Percentiles rank a stretch among this genome's conserved stretches.
phyloP scores from a whole-genome alignment of 192 early-diverging fungal species.

The Cladochytrium replicatum region DNA sequence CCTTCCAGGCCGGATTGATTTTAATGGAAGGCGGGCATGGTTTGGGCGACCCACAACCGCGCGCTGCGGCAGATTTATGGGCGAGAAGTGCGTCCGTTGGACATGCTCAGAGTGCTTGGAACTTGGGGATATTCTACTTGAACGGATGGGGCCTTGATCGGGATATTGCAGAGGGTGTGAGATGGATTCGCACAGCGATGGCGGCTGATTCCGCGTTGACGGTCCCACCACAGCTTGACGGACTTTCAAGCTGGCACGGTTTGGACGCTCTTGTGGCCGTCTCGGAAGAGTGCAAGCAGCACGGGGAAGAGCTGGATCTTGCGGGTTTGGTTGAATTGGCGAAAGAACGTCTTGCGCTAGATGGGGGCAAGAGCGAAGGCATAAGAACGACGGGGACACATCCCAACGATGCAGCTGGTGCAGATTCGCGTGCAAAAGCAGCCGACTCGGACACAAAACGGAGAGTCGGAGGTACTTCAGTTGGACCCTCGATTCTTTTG shows the following conservation, averaged over 20 bases:
- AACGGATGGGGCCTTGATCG: constrained; percentile 31
- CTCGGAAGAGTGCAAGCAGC: constrained; percentile 11
- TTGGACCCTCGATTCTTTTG: too few species aligned
- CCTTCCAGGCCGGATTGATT: constrained; percentile 22
- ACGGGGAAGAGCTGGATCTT: constrained; percentile 20
- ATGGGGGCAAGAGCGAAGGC: too few species aligned
- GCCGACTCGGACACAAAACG: too few species aligned
- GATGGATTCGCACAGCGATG: constrained; percentile 16
- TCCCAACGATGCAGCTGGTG: too few species aligned
- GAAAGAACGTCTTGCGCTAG: too few species aligned
- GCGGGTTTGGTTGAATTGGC: too few species aligned
- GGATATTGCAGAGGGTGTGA: constrained; percentile 19
- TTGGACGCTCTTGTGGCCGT: constrained; percentile 16
- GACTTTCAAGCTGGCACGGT: constrained; percentile 11
- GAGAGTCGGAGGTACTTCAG: too few species aligned
- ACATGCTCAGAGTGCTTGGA: constrained; percentile 25
- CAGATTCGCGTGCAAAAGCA: too few species aligned
- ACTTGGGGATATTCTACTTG: constrained; percentile 27
- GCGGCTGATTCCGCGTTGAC: constrained; percentile 10
- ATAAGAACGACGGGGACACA: too few species aligned
- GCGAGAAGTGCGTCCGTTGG: constrained; percentile 5
- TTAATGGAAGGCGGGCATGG: constrained; percentile 24
- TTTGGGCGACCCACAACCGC: constrained; percentile 21
- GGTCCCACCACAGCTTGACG: constrained; percentile 24
- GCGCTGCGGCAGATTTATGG: constrained; percentile 12